Evolutionary conservation across 2,329 filamentous ascomycete species (phyloP).

Genomic region (Curvularia hawaiiensis): DNA sequence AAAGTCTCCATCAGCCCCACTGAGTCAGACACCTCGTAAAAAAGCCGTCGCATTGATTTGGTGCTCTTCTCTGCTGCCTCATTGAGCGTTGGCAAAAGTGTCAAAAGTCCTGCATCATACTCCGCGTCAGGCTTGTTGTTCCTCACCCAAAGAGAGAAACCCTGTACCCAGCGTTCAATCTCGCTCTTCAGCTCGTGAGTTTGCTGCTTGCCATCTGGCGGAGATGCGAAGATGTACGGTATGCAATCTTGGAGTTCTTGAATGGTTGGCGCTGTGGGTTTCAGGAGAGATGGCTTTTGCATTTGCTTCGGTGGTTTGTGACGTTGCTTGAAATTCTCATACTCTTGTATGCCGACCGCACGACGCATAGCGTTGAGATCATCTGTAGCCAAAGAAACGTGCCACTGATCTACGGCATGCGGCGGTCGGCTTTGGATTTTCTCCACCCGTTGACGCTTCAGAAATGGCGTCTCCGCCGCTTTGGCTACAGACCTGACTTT

Average conservation of each 20-base stretch:
- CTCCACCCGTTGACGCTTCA: too few relatives aligned
- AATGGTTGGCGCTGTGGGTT: background rate
- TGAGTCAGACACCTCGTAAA: constrained; percentile 1
- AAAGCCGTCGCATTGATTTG: background rate
- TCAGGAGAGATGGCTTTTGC: background rate
- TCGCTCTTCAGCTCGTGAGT: background rate
- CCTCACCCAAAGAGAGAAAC: background rate
- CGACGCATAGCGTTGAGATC: constrained; percentile 1
- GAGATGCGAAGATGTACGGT: background rate
- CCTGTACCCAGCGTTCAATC: background rate
- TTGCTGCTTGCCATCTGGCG: background rate
- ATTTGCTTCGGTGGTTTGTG: background rate
- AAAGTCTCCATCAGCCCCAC: background rate
- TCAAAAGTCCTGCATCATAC: background rate
- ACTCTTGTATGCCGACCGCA: constrained; percentile 3
- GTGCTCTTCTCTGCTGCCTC: background rate
- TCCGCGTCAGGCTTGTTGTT: background rate
- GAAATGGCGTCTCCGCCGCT: background rate
- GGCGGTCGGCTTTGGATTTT: background rate
- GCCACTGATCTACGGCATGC: background rate
- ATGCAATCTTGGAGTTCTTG: background rate
- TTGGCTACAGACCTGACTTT: background rate
- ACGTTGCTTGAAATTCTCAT: background rate
- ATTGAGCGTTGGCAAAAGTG: background rate
- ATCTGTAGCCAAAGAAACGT: background rate